Conservation (phyloP, 2,329 filamentous ascomycete genomes). For the Alternaria metachromatica region DNA sequence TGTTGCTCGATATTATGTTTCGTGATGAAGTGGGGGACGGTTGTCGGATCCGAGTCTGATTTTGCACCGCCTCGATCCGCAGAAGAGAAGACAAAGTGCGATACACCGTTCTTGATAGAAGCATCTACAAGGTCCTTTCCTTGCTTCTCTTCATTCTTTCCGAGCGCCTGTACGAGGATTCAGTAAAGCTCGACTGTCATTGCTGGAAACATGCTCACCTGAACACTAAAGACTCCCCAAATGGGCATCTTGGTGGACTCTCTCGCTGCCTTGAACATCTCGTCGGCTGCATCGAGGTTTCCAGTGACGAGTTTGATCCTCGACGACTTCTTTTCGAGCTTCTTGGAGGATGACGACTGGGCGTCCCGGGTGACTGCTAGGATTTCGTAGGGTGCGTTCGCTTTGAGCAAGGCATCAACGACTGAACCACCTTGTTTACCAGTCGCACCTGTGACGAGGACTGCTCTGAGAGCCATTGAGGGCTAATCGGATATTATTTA, state of each 20-base stretch:
- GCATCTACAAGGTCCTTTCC: slow-evolving; percentile 49
- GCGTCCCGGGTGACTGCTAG: slow-evolving; percentile 64
- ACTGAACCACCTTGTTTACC: slow-evolving; percentile 55
- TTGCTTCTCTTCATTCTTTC: slow-evolving; percentile 43
- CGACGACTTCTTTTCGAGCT: slow-evolving; percentile 52
- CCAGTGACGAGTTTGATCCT: slow-evolving; percentile 63
- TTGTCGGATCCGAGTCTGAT: slow-evolving; percentile 59
- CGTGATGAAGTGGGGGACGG: slow-evolving; percentile 65
- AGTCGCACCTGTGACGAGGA: slow-evolving; percentile 54
- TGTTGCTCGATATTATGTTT: slow-evolving; percentile 68
- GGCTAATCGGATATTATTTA: not conserved
- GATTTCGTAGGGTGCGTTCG: slow-evolving; percentile 54
- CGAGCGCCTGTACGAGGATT: slow-evolving; percentile 15
- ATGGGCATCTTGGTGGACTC: slow-evolving; percentile 34
- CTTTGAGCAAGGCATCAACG: slow-evolving; percentile 48
- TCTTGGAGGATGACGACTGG: slow-evolving; percentile 57
- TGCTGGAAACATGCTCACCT: slow-evolving; percentile 15
- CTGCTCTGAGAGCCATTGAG: slow-evolving; percentile 12
- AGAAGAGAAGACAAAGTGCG: slow-evolving; percentile 48
- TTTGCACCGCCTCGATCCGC: slow-evolving; percentile 48
- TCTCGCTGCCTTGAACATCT: slow-evolving; percentile 58
- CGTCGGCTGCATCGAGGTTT: slow-evolving; percentile 58
- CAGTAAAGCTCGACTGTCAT: not conserved
- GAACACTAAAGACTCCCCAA: slow-evolving; percentile 45
- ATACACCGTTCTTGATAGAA: slow-evolving; percentile 37